Conservation (phyloP, 179 eudicot genomes). For the Gypsophila paniculata region DNA sequence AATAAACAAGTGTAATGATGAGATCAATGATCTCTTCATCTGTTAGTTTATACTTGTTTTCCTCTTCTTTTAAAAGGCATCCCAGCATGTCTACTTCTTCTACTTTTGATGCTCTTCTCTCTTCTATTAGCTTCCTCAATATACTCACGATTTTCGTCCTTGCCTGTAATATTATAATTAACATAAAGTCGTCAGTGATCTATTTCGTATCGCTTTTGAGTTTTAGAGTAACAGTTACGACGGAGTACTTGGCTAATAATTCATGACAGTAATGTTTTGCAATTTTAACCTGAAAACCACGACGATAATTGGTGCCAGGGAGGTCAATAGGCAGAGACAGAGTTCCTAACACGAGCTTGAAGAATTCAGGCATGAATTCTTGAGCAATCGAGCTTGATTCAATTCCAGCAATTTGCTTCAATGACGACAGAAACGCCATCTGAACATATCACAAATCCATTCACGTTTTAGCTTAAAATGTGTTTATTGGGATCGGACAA, state of each 20-base stretch:
- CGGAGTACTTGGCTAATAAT: too few species aligned
- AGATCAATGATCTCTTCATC: constrained; percentile 95
- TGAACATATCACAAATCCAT: constrained; percentile 26
- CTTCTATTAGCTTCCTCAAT: constrained; percentile 49
- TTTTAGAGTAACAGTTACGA: background rate
- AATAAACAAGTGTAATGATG: constrained; percentile 83
- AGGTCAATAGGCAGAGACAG: constrained; percentile 87
- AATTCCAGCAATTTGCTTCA: constrained; percentile 71
- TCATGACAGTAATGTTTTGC: background rate
- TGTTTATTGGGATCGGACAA: too few species aligned
- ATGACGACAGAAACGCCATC: constrained; percentile 89
- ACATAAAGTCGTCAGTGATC: background rate
- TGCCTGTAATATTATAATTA: background rate
- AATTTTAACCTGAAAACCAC: constrained; percentile 62
- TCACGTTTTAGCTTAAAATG: background rate
- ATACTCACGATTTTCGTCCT: constrained; percentile 19
- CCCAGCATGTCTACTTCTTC: constrained; percentile 64
- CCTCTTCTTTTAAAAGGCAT: constrained; percentile 50
- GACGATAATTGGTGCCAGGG: constrained; percentile 72
- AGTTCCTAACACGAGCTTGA: constrained; percentile 79
- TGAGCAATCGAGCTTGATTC: constrained; percentile 51
- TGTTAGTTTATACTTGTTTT: constrained; percentile 43
- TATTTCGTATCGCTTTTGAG: background rate
- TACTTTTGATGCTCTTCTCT: constrained; percentile 50
- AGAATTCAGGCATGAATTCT: constrained; percentile 79